Percentiles rank a stretch among this genome's conserved stretches.
Evolutionary conservation across 2,329 filamentous ascomycete species (phyloP).

Genomic region (Cladosporium cucumerinum): DNA sequence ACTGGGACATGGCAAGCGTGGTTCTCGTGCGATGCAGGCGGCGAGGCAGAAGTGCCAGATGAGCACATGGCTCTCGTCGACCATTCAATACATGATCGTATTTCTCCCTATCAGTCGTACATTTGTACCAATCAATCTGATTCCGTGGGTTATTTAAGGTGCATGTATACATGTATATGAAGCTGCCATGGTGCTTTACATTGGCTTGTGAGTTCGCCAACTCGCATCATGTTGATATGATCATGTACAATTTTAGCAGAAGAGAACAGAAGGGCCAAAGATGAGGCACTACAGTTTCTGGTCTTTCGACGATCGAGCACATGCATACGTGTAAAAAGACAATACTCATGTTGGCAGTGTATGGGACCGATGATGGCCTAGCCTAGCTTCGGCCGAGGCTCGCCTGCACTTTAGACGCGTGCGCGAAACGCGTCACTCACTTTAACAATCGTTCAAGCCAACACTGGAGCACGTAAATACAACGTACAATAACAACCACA

Average conservation of each 20-base stretch:
- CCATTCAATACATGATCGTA: background rate
- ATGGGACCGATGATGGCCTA: background rate
- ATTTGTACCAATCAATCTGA: background rate
- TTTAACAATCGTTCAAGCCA: background rate
- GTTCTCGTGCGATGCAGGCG: background rate
- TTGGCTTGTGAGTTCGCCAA: background rate
- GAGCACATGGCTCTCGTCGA: background rate
- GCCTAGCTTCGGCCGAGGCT: background rate
- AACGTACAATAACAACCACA: background rate
- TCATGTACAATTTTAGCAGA: background rate
- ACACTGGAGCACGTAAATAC: background rate
- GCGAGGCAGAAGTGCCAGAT: background rate
- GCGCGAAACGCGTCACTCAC: conserved; percentile 3
- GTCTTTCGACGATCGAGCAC: background rate
- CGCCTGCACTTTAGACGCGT: background rate
- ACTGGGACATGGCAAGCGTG: too few species aligned
- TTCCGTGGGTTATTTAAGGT: background rate
- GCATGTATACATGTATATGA: too few species aligned
- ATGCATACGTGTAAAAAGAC: background rate
- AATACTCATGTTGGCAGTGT: background rate
- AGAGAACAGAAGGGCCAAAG: background rate
- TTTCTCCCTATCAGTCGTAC: background rate
- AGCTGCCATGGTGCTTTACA: background rate
- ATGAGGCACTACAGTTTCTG: background rate
- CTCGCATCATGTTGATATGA: background rate